Conservation (phyloP, 2,329 filamentous ascomycete genomes). For the Leptographium wingfieldii region DNA sequence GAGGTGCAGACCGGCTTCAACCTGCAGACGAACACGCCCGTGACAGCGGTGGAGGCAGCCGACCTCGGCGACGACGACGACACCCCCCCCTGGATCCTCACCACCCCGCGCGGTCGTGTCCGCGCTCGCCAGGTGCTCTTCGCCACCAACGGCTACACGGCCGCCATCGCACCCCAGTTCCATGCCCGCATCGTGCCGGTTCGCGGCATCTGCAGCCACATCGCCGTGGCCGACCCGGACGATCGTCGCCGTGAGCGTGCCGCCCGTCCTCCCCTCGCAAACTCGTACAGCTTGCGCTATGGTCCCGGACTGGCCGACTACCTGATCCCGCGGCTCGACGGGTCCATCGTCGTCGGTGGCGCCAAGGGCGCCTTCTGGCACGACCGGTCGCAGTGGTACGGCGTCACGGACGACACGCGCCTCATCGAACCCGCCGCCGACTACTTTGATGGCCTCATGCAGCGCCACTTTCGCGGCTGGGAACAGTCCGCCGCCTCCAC, state of each 20-base stretch:
- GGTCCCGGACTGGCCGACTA: slow-evolving; percentile 19
- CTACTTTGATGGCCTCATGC: slow-evolving; percentile 38
- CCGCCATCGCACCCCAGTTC: slow-evolving; percentile 13
- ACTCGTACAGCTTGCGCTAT: slow-evolving; percentile 16
- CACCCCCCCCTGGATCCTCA: neutral
- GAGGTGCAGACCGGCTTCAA: neutral
- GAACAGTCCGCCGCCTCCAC: slow-evolving; percentile 25
- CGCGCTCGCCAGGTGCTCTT: slow-evolving; percentile 13
- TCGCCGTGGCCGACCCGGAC: neutral
- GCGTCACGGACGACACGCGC: slow-evolving; percentile 30
- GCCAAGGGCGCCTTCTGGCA: slow-evolving; percentile 19
- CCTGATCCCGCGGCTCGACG: slow-evolving; percentile 30
- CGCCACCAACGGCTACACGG: slow-evolving; percentile 20
- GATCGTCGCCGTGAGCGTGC: too few species aligned
- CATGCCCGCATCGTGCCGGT: slow-evolving; percentile 6
- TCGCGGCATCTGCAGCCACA: slow-evolving; percentile 9
- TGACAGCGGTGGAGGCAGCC: neutral
- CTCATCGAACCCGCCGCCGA: slow-evolving; percentile 27
- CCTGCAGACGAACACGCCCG: slow-evolving; percentile 10
- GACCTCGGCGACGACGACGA: slow-evolving; percentile 5
- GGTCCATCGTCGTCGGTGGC: slow-evolving; percentile 28
- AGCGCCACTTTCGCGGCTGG: slow-evolving; percentile 34
- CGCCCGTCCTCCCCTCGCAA: neutral
- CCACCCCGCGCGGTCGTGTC: slow-evolving; percentile 14
- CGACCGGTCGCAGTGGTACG: slow-evolving; percentile 28